A percentile compares a stretch with the other conserved stretches of the same genome.
Conservation (phyloP, 192 early-diverging fungal genomes). For the Rhizophagus sp. region DNA sequence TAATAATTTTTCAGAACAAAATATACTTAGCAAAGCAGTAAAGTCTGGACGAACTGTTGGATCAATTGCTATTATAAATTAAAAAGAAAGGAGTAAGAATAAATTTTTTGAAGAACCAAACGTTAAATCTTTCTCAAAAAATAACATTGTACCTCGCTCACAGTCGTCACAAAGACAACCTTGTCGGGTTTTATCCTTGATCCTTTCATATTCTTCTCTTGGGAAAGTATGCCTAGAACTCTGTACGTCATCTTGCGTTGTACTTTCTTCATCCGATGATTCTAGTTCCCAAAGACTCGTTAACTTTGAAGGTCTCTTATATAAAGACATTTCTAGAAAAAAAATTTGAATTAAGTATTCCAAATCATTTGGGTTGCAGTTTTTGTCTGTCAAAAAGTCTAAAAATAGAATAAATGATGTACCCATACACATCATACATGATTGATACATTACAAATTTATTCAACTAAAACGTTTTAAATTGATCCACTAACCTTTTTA, state of each 20-base stretch:
- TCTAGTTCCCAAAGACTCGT: constrained; percentile 14
- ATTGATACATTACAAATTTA: no score
- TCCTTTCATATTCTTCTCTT: constrained; percentile 1
- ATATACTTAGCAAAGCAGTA: background rate
- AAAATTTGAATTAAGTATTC: background rate
- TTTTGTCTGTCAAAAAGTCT: no score
- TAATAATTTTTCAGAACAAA: constrained; percentile 25
- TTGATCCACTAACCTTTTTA: no score
- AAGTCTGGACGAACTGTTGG: constrained; percentile 19
- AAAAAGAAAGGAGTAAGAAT: background rate
- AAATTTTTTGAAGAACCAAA: background rate
- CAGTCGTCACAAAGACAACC: constrained; percentile 13
- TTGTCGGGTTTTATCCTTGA: constrained; percentile 2
- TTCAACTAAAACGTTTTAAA: no score
- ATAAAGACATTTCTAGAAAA: background rate
- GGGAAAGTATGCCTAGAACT: background rate
- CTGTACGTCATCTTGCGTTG: background rate
- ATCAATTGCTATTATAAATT: background rate
- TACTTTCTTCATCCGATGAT: constrained; percentile 8
- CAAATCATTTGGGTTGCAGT: no score
- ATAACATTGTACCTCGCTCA: background rate
- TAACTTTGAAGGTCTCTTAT: background rate
- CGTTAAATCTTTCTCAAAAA: background rate
- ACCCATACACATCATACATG: no score
- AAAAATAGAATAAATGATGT: no score